Base-by-base conservation (phyloP, 805 yeast species). In the Cyberlindnera xishuangbannaensis region DNA sequence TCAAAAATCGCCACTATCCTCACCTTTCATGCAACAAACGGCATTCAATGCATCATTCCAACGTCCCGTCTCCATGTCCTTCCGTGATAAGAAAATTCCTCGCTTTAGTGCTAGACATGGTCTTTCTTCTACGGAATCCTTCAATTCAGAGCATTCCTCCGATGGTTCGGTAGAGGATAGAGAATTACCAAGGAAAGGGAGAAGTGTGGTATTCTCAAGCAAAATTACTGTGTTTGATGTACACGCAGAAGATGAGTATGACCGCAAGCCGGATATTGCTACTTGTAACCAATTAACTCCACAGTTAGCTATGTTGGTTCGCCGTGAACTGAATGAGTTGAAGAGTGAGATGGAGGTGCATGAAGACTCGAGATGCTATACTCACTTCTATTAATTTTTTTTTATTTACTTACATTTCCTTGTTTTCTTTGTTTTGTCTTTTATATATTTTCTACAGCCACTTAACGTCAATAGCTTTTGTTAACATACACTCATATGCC, bases 211-310 rank as follows among this genome's bases (percentile, higher is more conserved):
- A 30, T 90, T 90, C 59, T 82, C 95, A 5, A 78, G 94, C 1
- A 68, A 86, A 46, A 84, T 92, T 36, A 71, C 84, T 7, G 70
- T 92, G 27, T 90, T 78, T 58, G 94, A 86, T 40, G 90, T 96
- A 1, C 86, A 82, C 56, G 72, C 79, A 38, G 78, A 78, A 23
- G 78, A 73, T 14, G 96, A 83, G 44, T 90, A 90, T 57, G 97
- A 90, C 57, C 76, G 98, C 49, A 86, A 79, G 44, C 96, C 97
- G 0, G 97, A 87, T 42, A 67, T 78, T 18, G 95, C 95, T 4
- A 87, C 97, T 2, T 90, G 97, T 61, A 86, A 88, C 58, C 86
- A 81, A 53, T 66, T 87, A 55, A 87, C 95, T 1, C 95, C 97
- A 6, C 67, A 71, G 37, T 61, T 87, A 53, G 96, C 97, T 0